Evolutionary conservation across 352 stramenopile species (phyloP), one percentile per base, ranked within the genome.

Genomic region (Globisporangium nodosum): DNA sequence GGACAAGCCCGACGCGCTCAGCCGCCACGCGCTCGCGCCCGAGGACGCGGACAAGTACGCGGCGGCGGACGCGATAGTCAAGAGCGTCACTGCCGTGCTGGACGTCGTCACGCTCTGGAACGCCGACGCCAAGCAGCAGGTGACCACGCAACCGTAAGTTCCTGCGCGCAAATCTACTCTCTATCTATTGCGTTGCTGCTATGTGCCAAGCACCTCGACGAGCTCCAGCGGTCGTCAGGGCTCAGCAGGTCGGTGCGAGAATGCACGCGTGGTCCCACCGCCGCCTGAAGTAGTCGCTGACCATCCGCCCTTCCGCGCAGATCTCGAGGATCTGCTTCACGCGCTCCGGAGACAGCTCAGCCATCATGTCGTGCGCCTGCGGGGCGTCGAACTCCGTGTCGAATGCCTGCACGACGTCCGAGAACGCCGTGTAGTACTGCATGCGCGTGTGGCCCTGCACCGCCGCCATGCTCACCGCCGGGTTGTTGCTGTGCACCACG

Each of bases 41-140:
- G 35, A 51, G 9, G 61, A 60, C 21, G 33, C 60, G 3, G 42
- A 55, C 15, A 54, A 55, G 21, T 87, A 69, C 52, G 35, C 52
- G 9, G 70, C 70, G 16, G 80, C 77, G 13, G 80, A 90, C 54
- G 80, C 80, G 27, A 87, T 90, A 57, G 77, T 87, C 9, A 70
- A 68, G 35, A 60, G 81, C 43, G 77, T 90, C 11, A 66, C 53
- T 6, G 65, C 66, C 5, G 73, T 89, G 21, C 49, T 70, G 13
- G 50, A 63, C 37, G 74, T 87, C 16, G 66, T 88, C 30, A 43
- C 57, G 46, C 72, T 58, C 20, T 88, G 78, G 78, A 88, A 83
- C 49, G 35, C 56, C 5, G 33, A 40, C 42, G 40, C 57, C n/a
- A 20, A n/a, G 40, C 27, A n/a, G 42, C 35, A 60, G 31, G 11